Evolutionary conservation across 2,329 filamentous ascomycete species (phyloP), one percentile per base, ranked within the genome.

Genomic region (Ceratocystis colombiana): DNA sequence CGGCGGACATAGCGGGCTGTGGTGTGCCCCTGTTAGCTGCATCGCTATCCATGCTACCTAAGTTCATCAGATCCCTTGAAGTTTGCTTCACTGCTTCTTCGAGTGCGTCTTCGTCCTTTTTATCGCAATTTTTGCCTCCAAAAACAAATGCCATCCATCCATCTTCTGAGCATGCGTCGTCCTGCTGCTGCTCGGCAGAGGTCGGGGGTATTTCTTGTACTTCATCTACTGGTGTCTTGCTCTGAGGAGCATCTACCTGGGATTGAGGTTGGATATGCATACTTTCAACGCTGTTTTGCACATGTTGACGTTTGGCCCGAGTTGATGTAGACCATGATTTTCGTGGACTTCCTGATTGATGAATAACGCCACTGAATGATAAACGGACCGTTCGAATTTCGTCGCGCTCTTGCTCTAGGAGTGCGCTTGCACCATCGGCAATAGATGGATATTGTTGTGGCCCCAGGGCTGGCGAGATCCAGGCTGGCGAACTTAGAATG

Each of bases 141-240:
- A 67, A 67, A 7, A 67, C 61, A 64, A 67, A 67, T 20, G 44
- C 63, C 61, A 67, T 57, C 65, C 65, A 67, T n/a, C 46, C 61
- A n/a, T 67, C 61, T 22, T 67, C 61, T 20, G 64, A 66, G 37
- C 55, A 62, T 10, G 44, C 15, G 5, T 61, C 30, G 10, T 20
- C 25, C 12, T 12, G 22, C 25, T 44, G 12, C 30, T 30, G 10
- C 12, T 41, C n/a, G 30, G 20, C 30, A 15, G 45, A 6, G 41
- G 30, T 20, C 30, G 12, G 8, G 37, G 22, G 15, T 3, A 5
- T 10, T 57, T n/a, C 22, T 33, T 22, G 46, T 6, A 10, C 22
- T 30, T 64, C 17, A 37, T 22, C 20, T 4, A 44, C 10, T 5
- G 63, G 63, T 2, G 22, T 22, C 10, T 64, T 20, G 30, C n/a